Percentiles rank a stretch among this genome's conserved stretches.
phyloP scores from a whole-genome alignment of 805 yeast species.

The Nakazawaea sp. region DNA sequence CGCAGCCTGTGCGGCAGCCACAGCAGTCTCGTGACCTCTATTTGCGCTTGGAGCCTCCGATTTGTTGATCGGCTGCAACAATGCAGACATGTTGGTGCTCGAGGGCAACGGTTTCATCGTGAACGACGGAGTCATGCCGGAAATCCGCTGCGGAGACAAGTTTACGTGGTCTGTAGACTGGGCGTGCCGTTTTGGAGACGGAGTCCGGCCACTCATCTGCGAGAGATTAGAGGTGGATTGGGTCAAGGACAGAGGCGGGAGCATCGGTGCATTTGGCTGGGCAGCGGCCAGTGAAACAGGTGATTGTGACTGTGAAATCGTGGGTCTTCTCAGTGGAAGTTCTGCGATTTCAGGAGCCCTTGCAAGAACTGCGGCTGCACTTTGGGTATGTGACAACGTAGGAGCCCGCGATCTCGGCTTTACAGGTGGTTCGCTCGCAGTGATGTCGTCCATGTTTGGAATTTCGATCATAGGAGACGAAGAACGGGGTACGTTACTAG shows the following conservation, averaged over 20 bases:
- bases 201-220: constrained; percentile 28
- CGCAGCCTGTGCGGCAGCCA: background rate
- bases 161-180: constrained; percentile 9
- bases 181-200: constrained; percentile 36
- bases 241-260: constrained; percentile 16
- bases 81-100: constrained; percentile 25
- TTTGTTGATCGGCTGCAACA: constrained; percentile 51
- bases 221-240: constrained; percentile 19
- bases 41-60: constrained; percentile 2
- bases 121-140: constrained; percentile 24
- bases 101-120: constrained; percentile 44
- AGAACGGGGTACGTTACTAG: constrained; percentile 22
- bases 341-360: constrained; percentile 13
- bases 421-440: constrained; percentile 8
- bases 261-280: constrained; percentile 14
- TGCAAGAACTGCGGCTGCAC: constrained; percentile 33
- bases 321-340: constrained; percentile 24
- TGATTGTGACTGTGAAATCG: constrained; percentile 31
- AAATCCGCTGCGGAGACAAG: constrained; percentile 23
- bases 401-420: constrained; percentile 32
- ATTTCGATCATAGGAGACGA: constrained; percentile 58
- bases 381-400: constrained; percentile 33
- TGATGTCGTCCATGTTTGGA: constrained; percentile 52
- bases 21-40: too few relatives aligned
- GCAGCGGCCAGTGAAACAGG: constrained; percentile 22